Percentiles rank a stretch among this genome's conserved stretches.
These are phyloP conservation scores for Claviceps cyperi DNA, from an alignment of 2,329 filamentous ascomycete species.

Conservation along the genomic window DNA sequence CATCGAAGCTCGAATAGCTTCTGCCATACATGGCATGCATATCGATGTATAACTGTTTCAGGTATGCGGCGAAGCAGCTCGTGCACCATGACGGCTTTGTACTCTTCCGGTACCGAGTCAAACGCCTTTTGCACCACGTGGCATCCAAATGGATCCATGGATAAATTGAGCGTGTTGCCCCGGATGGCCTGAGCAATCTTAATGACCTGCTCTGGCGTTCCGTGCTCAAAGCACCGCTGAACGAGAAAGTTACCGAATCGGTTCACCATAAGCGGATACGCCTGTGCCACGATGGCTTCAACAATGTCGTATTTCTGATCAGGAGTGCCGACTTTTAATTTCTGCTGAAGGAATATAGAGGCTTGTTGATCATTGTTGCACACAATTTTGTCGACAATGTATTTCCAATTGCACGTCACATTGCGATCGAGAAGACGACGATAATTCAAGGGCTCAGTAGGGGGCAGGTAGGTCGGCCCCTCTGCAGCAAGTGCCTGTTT, in stretches of 20 bases:
- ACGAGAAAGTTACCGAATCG: slow-evolving; percentile 97
- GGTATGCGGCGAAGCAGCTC: slow-evolving; percentile 89
- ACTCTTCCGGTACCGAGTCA: slow-evolving; percentile 91
- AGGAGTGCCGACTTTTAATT: slow-evolving; percentile 87
- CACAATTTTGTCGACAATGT: slow-evolving; percentile 98
- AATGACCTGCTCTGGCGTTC: slow-evolving; percentile 84
- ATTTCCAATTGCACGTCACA: slow-evolving; percentile 97
- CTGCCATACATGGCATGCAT: slow-evolving; percentile 98
- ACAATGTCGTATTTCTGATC: slow-evolving; percentile 98
- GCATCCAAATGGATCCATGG: slow-evolving; percentile 97
- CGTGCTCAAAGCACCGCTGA: slow-evolving; percentile 97
- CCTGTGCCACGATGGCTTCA: slow-evolving; percentile 86
- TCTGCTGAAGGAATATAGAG: slow-evolving; percentile 96
- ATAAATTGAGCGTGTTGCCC: slow-evolving; percentile 83
- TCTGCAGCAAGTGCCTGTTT: slow-evolving; percentile 28
- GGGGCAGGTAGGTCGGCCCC: slow-evolving; percentile 65
- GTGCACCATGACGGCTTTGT: slow-evolving; percentile 98
- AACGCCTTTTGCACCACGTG: slow-evolving; percentile 98
- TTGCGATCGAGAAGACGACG: slow-evolving; percentile 88
- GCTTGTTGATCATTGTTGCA: slow-evolving; percentile 99
- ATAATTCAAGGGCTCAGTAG: slow-evolving; percentile 89
- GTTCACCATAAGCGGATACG: slow-evolving; percentile 94
- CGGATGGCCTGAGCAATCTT: slow-evolving; percentile 90
- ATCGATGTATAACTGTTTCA: slow-evolving; percentile 95
- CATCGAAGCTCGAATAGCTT: slow-evolving; percentile 97